Evolutionary conservation across 768 basidiomycete species (phyloP).

Genomic region (Russula olivacea): DNA sequence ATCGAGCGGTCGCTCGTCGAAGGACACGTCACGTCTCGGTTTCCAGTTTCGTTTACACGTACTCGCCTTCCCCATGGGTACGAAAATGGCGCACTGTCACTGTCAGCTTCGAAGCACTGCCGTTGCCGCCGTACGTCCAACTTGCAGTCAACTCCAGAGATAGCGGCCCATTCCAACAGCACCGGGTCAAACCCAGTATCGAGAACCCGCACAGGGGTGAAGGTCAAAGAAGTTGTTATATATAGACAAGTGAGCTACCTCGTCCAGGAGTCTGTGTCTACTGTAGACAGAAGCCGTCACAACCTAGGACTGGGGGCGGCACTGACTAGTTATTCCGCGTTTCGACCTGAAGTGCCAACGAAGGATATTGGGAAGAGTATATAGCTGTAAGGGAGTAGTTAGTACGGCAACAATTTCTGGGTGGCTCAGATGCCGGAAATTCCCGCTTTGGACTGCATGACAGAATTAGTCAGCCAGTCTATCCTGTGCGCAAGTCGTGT

Average conservation of each 20-base stretch:
- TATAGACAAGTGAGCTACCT: not conserved
- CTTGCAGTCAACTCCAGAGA: not conserved
- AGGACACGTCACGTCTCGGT: conserved; percentile 13
- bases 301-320: not conserved
- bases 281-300: not conserved
- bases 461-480: too few relatives aligned
- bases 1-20: conserved; percentile 1
- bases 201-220: not conserved
- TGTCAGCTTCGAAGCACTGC: conserved; percentile 2
- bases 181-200: not conserved
- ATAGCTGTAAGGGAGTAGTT: not conserved
- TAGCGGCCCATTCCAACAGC: not conserved
- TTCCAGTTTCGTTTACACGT: conserved; percentile 14
- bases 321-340: too few relatives aligned
- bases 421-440: too few relatives aligned
- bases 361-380: not conserved
- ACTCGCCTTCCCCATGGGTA: not conserved
- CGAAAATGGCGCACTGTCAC: not conserved
- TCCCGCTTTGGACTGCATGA: too few relatives aligned
- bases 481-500: not conserved
- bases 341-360: not conserved
- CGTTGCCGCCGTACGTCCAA: not conserved
- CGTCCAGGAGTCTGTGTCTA: not conserved
- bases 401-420: too few relatives aligned
- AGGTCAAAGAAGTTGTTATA: not conserved